These are phyloP conservation scores for Barnettozyma populi DNA, from an alignment of 805 yeast species.

Conservation along the genomic window DNA sequence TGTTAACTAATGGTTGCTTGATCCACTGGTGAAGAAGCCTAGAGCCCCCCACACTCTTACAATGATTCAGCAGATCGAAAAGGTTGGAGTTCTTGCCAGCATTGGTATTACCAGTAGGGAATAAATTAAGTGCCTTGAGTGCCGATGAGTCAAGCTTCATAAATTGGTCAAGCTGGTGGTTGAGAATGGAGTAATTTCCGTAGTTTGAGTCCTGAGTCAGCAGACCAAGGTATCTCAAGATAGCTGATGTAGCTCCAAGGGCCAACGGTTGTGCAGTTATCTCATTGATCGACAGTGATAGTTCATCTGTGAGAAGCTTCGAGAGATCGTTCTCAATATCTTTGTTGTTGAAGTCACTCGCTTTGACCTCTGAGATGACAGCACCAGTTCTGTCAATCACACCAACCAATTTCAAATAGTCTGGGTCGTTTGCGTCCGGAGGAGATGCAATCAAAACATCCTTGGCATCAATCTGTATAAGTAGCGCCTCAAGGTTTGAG, in stretches of 20 bases:
- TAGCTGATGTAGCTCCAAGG: slow-evolving; percentile 59
- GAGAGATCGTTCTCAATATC: slow-evolving; percentile 75
- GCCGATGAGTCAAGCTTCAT: slow-evolving; percentile 93
- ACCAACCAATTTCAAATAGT: slow-evolving; percentile 57
- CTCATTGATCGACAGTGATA: slow-evolving; percentile 51
- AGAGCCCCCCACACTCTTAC: slow-evolving; percentile 87
- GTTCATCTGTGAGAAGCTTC: slow-evolving; percentile 58
- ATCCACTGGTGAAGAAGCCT: slow-evolving; percentile 89
- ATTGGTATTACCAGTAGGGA: slow-evolving; percentile 43
- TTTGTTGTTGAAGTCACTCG: slow-evolving; percentile 52
- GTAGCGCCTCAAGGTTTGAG: slow-evolving; percentile 77
- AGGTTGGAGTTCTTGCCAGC: slow-evolving; percentile 52
- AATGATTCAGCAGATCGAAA: slow-evolving; percentile 79
- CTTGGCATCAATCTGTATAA: slow-evolving; percentile 85
- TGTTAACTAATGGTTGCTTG: slow-evolving; percentile 84
- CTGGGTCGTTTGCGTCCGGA: slow-evolving; percentile 39
- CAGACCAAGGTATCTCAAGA: slow-evolving; percentile 62
- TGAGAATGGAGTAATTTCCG: slow-evolving; percentile 51
- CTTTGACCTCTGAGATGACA: slow-evolving; percentile 55
- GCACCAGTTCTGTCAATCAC: slow-evolving; percentile 77
- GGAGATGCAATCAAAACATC: slow-evolving; percentile 63
- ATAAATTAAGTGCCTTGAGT: slow-evolving; percentile 77
- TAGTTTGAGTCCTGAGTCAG: slow-evolving; percentile 49
- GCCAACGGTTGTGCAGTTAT: slow-evolving; percentile 45
- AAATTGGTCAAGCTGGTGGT: slow-evolving; percentile 69